Evolutionary conservation across 192 early-diverging fungal genomes (phyloP).

Genomic region (Entomortierella parvispora): DNA sequence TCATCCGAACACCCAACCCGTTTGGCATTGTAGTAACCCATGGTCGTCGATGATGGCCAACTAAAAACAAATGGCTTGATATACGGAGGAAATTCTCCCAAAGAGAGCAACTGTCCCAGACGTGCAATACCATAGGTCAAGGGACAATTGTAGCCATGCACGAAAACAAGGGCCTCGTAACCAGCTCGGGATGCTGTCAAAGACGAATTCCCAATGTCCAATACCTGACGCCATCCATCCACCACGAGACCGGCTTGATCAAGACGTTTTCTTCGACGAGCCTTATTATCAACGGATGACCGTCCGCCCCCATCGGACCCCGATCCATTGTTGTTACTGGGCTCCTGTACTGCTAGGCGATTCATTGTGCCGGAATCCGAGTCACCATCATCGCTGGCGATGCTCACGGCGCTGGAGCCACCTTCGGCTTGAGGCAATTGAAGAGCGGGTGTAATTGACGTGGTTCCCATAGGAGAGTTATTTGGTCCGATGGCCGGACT

Average conservation of each 20-base stretch:
- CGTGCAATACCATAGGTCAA: conserved; percentile 47
- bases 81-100: conserved; percentile 51
- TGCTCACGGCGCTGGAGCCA: conserved; percentile 1
- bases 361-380: conserved; percentile 3
- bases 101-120: conserved; percentile 48
- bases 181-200: conserved; percentile 23
- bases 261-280: conserved; percentile 16
- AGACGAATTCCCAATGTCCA: conserved; percentile 23
- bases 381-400: conserved; percentile 8
- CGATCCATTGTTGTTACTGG: not conserved
- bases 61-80: conserved; percentile 56
- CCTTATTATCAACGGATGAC: too few species aligned
- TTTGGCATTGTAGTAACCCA: conserved; percentile 51
- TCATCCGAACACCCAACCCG: conserved; percentile 30
- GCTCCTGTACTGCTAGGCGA: conserved; percentile 7
- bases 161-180: conserved; percentile 51
- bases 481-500: not conserved
- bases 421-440: not conserved
- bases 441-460: conserved; percentile 1
- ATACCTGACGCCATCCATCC: conserved; percentile 33
- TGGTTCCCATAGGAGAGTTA: not conserved
- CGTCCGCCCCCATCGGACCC: not conserved
- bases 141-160: conserved; percentile 54
- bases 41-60: conserved; percentile 45
- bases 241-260: conserved; percentile 31